A percentile compares a stretch with the other conserved stretches of the same genome.
Conservation (phyloP, 331 rosid species). For the Rhamnella rubrinervis region DNA sequence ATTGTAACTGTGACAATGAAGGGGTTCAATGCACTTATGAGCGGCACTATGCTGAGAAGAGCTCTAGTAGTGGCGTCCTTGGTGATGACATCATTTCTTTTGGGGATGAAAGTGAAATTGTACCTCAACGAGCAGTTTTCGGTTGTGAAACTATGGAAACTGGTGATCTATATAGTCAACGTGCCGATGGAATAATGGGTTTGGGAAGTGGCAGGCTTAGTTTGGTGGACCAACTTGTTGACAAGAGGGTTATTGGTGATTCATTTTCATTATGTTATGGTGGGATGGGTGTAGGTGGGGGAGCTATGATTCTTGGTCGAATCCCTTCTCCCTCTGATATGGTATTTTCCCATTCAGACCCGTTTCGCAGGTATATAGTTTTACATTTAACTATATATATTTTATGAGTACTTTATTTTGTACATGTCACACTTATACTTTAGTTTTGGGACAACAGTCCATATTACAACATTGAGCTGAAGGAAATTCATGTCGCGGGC, state of each 20-base stretch:
- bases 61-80: slow-evolving; percentile 52
- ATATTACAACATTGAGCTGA: slow-evolving; percentile 51
- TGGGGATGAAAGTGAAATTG: slow-evolving; percentile 44
- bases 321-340: slow-evolving; percentile 45
- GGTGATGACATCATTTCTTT: slow-evolving; percentile 48
- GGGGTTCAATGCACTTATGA: slow-evolving; percentile 50
- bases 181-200: slow-evolving; percentile 60
- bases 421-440: slow-evolving; percentile 37
- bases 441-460: slow-evolving; percentile 51
- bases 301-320: slow-evolving; percentile 55
- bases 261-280: slow-evolving; percentile 57
- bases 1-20: slow-evolving; percentile 41
- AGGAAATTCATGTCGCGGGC: slow-evolving; percentile 47
- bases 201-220: slow-evolving; percentile 54
- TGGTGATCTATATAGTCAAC: slow-evolving; percentile 53
- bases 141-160: slow-evolving; percentile 55
- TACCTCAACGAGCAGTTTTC: slow-evolving; percentile 53
- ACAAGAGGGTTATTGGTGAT: slow-evolving; percentile 42
- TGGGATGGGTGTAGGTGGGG: slow-evolving; percentile 59
- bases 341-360: slow-evolving; percentile 51
- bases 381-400: neutral
- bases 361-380: slow-evolving; percentile 41
- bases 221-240: slow-evolving; percentile 59
- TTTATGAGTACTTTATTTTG: slow-evolving; percentile 22
- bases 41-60: slow-evolving; percentile 53